A percentile compares a stretch with the other conserved stretches of the same genome.
Conservation (phyloP, 176 grass and related monocot species). For the Triticum aestivum region DNA sequence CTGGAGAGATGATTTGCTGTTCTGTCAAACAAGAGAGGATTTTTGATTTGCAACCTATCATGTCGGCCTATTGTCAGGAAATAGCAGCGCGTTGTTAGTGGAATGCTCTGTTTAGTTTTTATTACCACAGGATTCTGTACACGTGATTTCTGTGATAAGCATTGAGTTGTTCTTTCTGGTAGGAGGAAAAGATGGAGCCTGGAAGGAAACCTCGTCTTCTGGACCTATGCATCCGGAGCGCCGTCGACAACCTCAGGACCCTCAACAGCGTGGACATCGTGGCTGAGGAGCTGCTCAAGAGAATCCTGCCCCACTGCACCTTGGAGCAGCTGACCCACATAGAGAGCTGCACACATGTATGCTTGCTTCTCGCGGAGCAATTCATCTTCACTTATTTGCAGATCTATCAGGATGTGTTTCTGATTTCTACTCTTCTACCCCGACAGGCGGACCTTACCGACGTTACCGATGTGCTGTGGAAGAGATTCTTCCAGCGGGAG, state of each 20-base stretch:
- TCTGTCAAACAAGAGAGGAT: not conserved
- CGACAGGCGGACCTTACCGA: slow-evolving; percentile 42
- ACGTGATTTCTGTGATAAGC: not conserved
- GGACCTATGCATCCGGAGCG: slow-evolving; percentile 42
- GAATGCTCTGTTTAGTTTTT: too few species aligned
- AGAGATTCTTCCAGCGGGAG: slow-evolving; percentile 30
- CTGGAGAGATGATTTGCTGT: not conserved
- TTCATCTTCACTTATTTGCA: not conserved
- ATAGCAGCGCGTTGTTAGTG: too few species aligned
- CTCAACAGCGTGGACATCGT: slow-evolving; percentile 8
- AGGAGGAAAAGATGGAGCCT: slow-evolving; percentile 17
- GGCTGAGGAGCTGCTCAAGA: slow-evolving; percentile 23
- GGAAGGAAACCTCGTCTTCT: slow-evolving; percentile 39
- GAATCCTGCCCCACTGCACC: slow-evolving; percentile 57
- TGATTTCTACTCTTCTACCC: not conserved
- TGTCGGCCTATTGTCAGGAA: too few species aligned
- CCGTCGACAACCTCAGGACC: slow-evolving; percentile 40
- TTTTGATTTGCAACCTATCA: too few species aligned
- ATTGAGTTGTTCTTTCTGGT: not conserved
- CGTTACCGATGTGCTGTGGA: slow-evolving; percentile 46
- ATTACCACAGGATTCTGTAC: too few species aligned
- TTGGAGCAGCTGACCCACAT: slow-evolving; percentile 29
- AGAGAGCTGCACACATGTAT: slow-evolving; percentile 27
- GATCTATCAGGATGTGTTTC: not conserved
- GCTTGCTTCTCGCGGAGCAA: not conserved